phyloP scores from a whole-genome alignment of 2,329 filamentous ascomycete species.

The Beauveria pseudobassiana region DNA sequence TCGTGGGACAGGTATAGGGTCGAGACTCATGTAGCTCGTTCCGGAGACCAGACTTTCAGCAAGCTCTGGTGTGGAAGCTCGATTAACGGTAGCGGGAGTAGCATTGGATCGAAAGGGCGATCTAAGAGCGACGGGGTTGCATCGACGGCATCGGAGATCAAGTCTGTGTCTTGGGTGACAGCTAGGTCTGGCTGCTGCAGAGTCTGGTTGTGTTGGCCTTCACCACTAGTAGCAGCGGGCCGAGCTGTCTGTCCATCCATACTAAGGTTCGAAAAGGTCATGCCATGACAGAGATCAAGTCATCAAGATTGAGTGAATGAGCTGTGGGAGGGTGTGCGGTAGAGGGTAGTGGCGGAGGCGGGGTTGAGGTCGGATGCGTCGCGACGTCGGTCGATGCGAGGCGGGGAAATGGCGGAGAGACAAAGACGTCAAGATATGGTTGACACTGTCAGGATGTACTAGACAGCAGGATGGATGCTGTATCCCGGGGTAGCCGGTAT shows the following conservation, averaged over 20 bases:
- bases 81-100: not conserved
- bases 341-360: not conserved
- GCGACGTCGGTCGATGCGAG: not conserved
- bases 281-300: slow-evolving; percentile 7
- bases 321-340: not conserved
- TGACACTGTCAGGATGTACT: too few relatives aligned
- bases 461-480: not conserved
- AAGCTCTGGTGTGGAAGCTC: slow-evolving; percentile 7
- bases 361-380: not conserved
- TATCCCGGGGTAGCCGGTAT: not conserved
- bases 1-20: not conserved
- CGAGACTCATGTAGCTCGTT: not conserved
- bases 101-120: slow-evolving; percentile 6
- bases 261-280: not conserved
- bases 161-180: not conserved
- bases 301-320: not conserved
- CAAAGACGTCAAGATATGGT: not conserved
- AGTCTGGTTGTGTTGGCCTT: not conserved
- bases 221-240: not conserved
- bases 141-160: slow-evolving; percentile 3
- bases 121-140: not conserved
- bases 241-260: slow-evolving; percentile 10
- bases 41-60: not conserved
- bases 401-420: not conserved
- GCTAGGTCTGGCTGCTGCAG: not conserved